Evolutionary conservation across 1,284 basidiomycete species (phyloP), one percentile per base, ranked within the genome.

Genomic region (Ceratobasidium sp.): DNA sequence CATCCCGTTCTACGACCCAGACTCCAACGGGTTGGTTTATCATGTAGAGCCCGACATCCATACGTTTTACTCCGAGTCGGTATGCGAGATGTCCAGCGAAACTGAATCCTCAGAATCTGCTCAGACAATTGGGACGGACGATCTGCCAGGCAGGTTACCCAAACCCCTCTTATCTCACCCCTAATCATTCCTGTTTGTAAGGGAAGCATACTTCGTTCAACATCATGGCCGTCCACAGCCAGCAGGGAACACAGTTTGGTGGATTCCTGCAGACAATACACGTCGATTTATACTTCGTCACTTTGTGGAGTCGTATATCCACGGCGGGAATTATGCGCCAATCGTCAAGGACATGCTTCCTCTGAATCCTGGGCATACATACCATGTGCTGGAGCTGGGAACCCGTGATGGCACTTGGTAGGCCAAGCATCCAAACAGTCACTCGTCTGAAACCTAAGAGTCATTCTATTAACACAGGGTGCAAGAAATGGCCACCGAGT

Each of bases 401-500:
- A 64, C 62, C 3, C 30, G 62, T 3, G 62, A 36, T 14, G 44
- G 46, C 14, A 48, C 38, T 28, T 61, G 59, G 59, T 61, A 9
- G 6, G 59, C 46, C 25, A 23, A 11, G n/a, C n/a, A 18, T n/a
- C n/a, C 18, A 58, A 9, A 44, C 1, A 21, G 16, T 14, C 40
- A 38, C 28, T 21, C 16, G 4, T 12, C 44, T 18, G 23, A 28
- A 36, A 28, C 4, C n/a, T 23, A 4, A 30, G 21, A 36, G 23
- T 21, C 16, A 7, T 9, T 33, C 8, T 18, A 12, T 2, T 23
- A 12, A 18, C 5, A n/a, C 30, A 64, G 62, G 62, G 48, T 46
- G 21, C 62, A 64, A 21, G 62, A 64, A 33, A 64, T 64, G 62
- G 62, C 62, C 5, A 38, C 62, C 28, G 62, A 64, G 33, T 64